A percentile compares a stretch with the other conserved stretches of the same genome.
Conservation (phyloP, 73 alveolate genomes). For the Paramecium pentaurelia region DNA sequence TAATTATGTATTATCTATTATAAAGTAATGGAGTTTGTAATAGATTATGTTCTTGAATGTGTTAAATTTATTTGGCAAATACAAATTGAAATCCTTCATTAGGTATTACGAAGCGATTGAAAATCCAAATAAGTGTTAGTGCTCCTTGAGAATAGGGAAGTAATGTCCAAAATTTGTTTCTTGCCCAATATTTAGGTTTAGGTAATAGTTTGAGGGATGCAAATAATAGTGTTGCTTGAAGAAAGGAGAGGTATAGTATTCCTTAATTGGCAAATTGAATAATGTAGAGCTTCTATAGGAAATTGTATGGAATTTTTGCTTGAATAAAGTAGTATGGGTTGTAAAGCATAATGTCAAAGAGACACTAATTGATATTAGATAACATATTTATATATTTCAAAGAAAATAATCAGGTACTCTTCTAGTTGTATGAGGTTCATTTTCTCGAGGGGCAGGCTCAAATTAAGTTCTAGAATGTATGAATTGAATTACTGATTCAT, state of each 20-base stretch:
- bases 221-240: not conserved
- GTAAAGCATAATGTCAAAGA: not conserved
- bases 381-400: slow-evolving; percentile 39
- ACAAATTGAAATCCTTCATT: not conserved
- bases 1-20: not conserved
- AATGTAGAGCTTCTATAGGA: not conserved
- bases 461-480: slow-evolving; percentile 34
- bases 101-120: not conserved
- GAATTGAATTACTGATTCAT: slow-evolving; percentile 26
- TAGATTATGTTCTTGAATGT: not conserved
- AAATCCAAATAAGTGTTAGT: not conserved
- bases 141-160: not conserved
- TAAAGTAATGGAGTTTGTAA: not conserved
- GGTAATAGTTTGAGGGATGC: not conserved
- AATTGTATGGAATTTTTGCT: not conserved
- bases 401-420: slow-evolving; percentile 66
- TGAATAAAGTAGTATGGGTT: not conserved
- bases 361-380: not conserved
- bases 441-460: slow-evolving; percentile 61
- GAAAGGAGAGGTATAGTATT: not conserved
- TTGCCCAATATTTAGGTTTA: slow-evolving; percentile 35
- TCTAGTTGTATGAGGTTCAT: slow-evolving; percentile 63
- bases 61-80: not conserved
- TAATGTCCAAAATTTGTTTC: not conserved
- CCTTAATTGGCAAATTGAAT: not conserved